Conservation (phyloP, 768 basidiomycete species). For the Naematelia aurantialba region DNA sequence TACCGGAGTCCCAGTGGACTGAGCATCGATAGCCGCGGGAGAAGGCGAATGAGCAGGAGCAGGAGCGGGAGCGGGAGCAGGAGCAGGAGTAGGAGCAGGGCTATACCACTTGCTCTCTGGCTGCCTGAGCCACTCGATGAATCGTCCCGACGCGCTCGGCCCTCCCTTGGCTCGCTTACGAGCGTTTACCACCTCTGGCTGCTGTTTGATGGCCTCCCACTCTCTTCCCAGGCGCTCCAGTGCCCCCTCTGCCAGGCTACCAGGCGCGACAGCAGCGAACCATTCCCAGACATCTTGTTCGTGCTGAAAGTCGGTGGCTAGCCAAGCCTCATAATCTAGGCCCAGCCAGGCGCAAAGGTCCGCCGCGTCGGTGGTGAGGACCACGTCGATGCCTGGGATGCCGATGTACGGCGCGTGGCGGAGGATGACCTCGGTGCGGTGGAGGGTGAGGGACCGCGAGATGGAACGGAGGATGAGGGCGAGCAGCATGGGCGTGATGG, state of each 20-base stretch:
- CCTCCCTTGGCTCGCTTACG: not conserved
- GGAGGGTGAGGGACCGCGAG: constrained; percentile 22
- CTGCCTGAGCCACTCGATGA: not conserved
- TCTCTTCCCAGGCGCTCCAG: not conserved
- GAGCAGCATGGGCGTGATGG: constrained; percentile 22
- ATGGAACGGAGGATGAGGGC: constrained; percentile 18
- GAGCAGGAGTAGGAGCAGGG: not conserved
- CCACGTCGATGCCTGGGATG: constrained; percentile 22
- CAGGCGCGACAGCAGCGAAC: constrained; percentile 14
- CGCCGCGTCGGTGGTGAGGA: constrained; percentile 17
- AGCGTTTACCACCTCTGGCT: not conserved
- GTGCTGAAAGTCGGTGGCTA: constrained; percentile 8
- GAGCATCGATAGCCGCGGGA: too few relatives aligned
- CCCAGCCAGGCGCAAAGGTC: constrained; percentile 30
- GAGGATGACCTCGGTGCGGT: constrained; percentile 21
- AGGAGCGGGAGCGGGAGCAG: not conserved
- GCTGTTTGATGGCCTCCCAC: not conserved
- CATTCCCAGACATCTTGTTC: constrained; percentile 29
- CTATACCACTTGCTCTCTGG: not conserved
- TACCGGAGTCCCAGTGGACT: too few relatives aligned
- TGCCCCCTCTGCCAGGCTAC: constrained; percentile 2
- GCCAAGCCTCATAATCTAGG: constrained; percentile 22
- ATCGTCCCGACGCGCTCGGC: not conserved
- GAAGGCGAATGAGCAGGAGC: too few relatives aligned
- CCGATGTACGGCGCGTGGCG: constrained; percentile 33